Conservation (phyloP, 2,329 filamentous ascomycete genomes). For the Ascomycota sp. region DNA sequence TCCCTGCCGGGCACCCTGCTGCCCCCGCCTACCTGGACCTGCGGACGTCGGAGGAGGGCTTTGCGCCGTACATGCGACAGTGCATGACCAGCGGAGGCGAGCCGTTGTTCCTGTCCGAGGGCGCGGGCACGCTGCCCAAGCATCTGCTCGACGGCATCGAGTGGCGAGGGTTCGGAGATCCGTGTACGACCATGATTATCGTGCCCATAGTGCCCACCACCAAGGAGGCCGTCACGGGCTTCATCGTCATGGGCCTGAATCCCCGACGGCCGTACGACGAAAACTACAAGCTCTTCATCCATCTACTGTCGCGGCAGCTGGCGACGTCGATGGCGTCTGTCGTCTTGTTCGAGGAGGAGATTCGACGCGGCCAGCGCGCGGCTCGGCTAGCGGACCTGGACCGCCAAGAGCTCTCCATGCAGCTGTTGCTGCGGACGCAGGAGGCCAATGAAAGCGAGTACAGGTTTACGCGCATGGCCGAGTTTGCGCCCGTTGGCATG, state of each 20-base stretch:
- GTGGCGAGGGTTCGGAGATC: conserved; percentile 51
- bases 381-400: conserved; percentile 58
- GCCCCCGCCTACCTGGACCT: conserved; percentile 46
- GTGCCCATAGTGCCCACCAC: conserved; percentile 62
- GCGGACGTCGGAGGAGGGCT: conserved; percentile 47
- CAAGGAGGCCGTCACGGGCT: conserved; percentile 53
- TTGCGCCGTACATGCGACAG: conserved; percentile 56
- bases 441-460: conserved; percentile 50
- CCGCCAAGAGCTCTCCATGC: conserved; percentile 55
- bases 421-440: conserved; percentile 44
- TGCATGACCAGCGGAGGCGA: conserved; percentile 45
- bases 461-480: conserved; percentile 67
- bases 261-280: conserved; percentile 60
- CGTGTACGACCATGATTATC: conserved; percentile 49
- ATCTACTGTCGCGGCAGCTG: conserved; percentile 53
- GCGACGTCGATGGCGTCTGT: conserved; percentile 66
- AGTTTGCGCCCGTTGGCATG: conserved; percentile 66
- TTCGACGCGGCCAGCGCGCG: conserved; percentile 50
- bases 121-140: conserved; percentile 42
- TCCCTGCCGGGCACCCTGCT: conserved; percentile 40
- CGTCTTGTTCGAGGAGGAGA: conserved; percentile 68
- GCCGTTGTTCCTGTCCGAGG: conserved; percentile 47
- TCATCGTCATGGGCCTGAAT: conserved; percentile 61
- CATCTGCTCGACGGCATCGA: conserved; percentile 45
- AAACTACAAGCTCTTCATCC: conserved; percentile 61